Evolutionary conservation across 306 rosid species (phyloP).

Genomic region (Mimosa bimucronata): DNA sequence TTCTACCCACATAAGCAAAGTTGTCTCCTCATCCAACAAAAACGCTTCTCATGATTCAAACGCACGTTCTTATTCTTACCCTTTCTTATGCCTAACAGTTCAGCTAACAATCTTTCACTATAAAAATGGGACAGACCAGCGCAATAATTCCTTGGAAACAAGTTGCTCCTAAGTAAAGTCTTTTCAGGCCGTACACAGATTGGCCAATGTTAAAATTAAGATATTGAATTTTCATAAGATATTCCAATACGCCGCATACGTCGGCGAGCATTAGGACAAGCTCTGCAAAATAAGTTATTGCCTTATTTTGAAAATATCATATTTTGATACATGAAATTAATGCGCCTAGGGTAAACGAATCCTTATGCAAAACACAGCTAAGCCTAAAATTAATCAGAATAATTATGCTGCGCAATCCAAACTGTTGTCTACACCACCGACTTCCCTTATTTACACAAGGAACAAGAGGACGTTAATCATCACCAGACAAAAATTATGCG

Average conservation of each 20-base stretch:
- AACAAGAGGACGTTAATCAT: neutral
- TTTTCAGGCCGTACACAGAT: neutral
- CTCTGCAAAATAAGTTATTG: neutral
- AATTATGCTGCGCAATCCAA: neutral
- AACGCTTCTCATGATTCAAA: no score
- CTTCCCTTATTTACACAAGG: neutral
- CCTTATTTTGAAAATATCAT: neutral
- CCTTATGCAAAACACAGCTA: neutral
- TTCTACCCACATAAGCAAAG: no score
- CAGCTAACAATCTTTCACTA: no score
- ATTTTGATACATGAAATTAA: neutral
- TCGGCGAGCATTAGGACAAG: neutral
- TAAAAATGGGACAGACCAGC: neutral
- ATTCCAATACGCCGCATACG: neutral
- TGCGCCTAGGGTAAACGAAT: neutral
- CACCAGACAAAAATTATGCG: neutral
- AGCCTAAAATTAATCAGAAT: neutral
- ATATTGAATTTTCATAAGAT: neutral
- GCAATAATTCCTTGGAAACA: neutral
- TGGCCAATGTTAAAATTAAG: neutral
- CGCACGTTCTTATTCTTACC: no score
- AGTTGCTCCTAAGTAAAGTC: neutral
- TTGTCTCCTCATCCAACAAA: no score
- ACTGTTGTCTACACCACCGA: neutral
- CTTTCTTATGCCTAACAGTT: neutral